phyloP scores from a whole-genome alignment of 2,329 filamentous ascomycete species.

The Hymenoscyphus infarciens region DNA sequence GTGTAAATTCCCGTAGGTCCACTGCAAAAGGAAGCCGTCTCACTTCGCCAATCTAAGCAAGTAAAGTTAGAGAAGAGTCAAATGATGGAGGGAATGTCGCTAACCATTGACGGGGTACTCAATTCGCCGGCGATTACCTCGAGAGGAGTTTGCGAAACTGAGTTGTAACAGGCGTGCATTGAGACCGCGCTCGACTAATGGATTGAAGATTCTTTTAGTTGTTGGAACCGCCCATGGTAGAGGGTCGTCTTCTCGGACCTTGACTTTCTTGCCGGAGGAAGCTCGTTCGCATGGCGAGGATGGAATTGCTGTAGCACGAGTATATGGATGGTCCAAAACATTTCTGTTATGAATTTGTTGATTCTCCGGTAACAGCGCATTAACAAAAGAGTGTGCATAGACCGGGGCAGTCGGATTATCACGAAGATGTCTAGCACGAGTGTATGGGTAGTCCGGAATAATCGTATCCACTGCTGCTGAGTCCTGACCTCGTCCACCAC shows the following conservation, averaged over 20 bases:
- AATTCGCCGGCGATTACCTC: slow-evolving; percentile 22
- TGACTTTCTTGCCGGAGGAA: not conserved
- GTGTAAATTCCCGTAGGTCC: slow-evolving; percentile 31
- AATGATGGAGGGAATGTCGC: slow-evolving; percentile 4
- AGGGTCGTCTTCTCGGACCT: not conserved
- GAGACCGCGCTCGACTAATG: slow-evolving; percentile 26
- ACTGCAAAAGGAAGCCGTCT: slow-evolving; percentile 34
- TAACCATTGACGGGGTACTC: slow-evolving; percentile 34
- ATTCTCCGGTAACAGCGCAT: too few species aligned
- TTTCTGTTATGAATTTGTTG: too few species aligned
- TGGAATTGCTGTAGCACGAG: slow-evolving; percentile 3
- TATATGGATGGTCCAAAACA: slow-evolving; percentile 1
- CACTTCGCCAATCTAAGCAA: slow-evolving; percentile 34
- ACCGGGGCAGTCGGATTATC: too few species aligned
- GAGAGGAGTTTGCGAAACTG: slow-evolving; percentile 21
- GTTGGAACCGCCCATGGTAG: not conserved
- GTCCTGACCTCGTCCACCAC: slow-evolving; percentile 7
- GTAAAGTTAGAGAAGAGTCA: not conserved
- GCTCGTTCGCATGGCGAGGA: slow-evolving; percentile 28
- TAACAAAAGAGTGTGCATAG: too few species aligned
- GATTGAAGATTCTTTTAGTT: slow-evolving; percentile 25
- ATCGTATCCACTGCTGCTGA: not conserved
- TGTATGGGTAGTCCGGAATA: too few species aligned
- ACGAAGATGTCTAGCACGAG: too few species aligned
- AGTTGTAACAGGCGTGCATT: slow-evolving; percentile 28